These are phyloP conservation scores for Phialophora tarda DNA, from an alignment of 2,329 filamentous ascomycete genomes.

Conservation along the genomic window DNA sequence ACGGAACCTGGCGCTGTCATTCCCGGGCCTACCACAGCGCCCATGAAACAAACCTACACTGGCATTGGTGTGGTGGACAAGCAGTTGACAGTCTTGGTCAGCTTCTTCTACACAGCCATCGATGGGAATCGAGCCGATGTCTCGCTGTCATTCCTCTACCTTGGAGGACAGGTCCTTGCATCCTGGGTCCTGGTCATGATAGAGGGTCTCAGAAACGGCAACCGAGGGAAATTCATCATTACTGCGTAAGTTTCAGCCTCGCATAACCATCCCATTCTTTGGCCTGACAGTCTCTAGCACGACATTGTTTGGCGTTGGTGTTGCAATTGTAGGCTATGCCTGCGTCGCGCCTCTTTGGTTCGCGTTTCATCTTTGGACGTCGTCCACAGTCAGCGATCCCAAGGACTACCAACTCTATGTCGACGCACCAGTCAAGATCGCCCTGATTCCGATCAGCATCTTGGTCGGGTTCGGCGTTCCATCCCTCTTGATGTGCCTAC, in stretches of 20 bases:
- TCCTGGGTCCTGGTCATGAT: conserved; percentile 53
- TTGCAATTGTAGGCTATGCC: conserved; percentile 54
- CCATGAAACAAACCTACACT: conserved; percentile 41
- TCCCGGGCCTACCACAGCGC: conserved; percentile 40
- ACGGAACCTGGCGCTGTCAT: conserved; percentile 39
- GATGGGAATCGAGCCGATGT: conserved; percentile 48
- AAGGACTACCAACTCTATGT: conserved; percentile 45
- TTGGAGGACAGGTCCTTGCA: conserved; percentile 50
- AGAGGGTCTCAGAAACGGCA: conserved; percentile 54
- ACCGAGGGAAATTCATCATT: conserved; percentile 45
- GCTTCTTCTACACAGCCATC: conserved; percentile 50
- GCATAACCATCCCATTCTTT: background rate
- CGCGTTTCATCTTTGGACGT: conserved; percentile 52
- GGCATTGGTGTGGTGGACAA: conserved; percentile 39
- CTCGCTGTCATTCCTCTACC: conserved; percentile 47
- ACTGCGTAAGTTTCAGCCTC: conserved; percentile 20
- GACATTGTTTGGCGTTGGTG: conserved; percentile 49
- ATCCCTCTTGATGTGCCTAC: conserved; percentile 51
- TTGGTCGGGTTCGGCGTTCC: conserved; percentile 54
- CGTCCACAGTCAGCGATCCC: conserved; percentile 48
- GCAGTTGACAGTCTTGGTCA: conserved; percentile 40
- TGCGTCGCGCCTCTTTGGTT: conserved; percentile 53
- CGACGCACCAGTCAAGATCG: conserved; percentile 42
- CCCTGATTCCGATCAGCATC: conserved; percentile 50
- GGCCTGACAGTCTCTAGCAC: conserved; percentile 38